Conservation (phyloP, 768 basidiomycete genomes). For the Suillus alpinus region DNA sequence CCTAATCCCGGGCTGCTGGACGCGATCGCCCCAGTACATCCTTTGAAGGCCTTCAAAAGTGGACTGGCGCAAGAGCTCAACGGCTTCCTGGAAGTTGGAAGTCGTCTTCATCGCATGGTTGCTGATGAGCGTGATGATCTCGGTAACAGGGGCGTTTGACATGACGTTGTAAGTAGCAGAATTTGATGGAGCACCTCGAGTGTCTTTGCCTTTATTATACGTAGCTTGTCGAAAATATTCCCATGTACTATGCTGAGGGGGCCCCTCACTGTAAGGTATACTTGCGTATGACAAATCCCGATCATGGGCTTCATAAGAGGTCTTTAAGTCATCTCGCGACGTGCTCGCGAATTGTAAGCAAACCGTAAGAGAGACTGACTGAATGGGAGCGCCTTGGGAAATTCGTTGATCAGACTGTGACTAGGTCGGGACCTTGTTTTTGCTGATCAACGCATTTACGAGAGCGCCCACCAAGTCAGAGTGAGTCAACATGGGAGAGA, state of each 20-base stretch:
- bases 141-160: not conserved
- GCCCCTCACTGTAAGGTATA: no score
- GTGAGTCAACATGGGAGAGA: not conserved
- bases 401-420: not conserved
- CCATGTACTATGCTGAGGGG: not conserved
- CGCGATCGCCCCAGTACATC: not conserved
- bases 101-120: not conserved
- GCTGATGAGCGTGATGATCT: not conserved
- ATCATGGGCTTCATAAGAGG: not conserved
- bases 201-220: not conserved
- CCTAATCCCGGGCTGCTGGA: slow-evolving; percentile 4
- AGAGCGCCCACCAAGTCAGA: not conserved
- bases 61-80: not conserved
- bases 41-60: not conserved
- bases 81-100: not conserved
- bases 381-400: not conserved
- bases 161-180: not conserved
- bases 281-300: not conserved
- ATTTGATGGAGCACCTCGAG: not conserved
- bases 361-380: not conserved
- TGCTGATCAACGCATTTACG: not conserved
- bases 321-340: not conserved
- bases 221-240: not conserved
- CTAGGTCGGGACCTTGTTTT: not conserved
- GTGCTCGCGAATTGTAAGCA: not conserved